Evolutionary conservation across 2,329 filamentous ascomycete species (phyloP).

Genomic region (Tolypocladium paradoxum): DNA sequence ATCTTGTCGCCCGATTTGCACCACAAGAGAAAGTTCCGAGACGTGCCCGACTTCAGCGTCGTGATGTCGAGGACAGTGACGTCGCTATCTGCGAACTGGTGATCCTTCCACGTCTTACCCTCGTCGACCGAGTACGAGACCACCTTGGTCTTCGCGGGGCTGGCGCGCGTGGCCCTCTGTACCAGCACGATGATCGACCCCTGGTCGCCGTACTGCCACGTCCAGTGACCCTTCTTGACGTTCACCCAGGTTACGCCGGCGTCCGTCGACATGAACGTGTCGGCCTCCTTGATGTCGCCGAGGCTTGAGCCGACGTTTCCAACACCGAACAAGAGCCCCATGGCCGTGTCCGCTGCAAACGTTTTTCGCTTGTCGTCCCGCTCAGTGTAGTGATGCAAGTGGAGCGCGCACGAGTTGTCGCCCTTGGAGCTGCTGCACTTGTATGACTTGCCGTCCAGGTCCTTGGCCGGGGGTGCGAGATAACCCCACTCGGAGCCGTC

Average conservation of each 20-base stretch:
- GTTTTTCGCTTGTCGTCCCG: slow-evolving; percentile 71
- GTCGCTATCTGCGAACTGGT: slow-evolving; percentile 60
- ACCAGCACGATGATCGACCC: slow-evolving; percentile 88
- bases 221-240: slow-evolving; percentile 78
- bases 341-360: slow-evolving; percentile 77
- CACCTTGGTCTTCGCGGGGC: slow-evolving; percentile 53
- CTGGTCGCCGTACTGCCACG: slow-evolving; percentile 93
- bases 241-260: slow-evolving; percentile 83
- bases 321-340: slow-evolving; percentile 82
- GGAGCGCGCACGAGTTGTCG: slow-evolving; percentile 65
- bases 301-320: slow-evolving; percentile 78
- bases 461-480: slow-evolving; percentile 59
- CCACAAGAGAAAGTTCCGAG: slow-evolving; percentile 89
- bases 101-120: slow-evolving; percentile 67
- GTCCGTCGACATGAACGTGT: slow-evolving; percentile 86
- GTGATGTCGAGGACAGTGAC: slow-evolving; percentile 71
- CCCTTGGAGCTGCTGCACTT: slow-evolving; percentile 51
- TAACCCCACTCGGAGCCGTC: slow-evolving; percentile 83
- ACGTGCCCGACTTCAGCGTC: slow-evolving; percentile 79
- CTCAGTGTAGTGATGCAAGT: slow-evolving; percentile 94
- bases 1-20: slow-evolving; percentile 48
- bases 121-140: slow-evolving; percentile 73
- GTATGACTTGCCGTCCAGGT: slow-evolving; percentile 61
- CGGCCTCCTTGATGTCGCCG: slow-evolving; percentile 55
- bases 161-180: slow-evolving; percentile 56